These are phyloP conservation scores for Marasmius oreades DNA, from an alignment of 1,284 basidiomycete genomes.

Conservation along the genomic window DNA sequence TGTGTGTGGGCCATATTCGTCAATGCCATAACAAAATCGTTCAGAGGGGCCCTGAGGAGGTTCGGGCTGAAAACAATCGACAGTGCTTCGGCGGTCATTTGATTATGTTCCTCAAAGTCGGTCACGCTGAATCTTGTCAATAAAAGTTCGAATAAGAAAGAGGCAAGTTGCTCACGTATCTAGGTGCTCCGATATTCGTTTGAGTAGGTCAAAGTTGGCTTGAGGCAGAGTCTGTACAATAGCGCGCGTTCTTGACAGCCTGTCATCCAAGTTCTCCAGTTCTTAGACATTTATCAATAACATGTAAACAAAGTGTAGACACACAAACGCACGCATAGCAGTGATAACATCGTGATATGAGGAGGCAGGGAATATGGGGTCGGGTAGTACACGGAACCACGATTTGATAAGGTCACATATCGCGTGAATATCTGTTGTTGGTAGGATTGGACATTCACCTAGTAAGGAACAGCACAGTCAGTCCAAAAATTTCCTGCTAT, in stretches of 20 bases:
- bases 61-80: slow-evolving; percentile 84
- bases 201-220: slow-evolving; percentile 71
- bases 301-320: not conserved
- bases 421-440: slow-evolving; percentile 70
- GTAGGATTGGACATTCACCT: slow-evolving; percentile 60
- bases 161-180: slow-evolving; percentile 52
- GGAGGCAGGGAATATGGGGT: slow-evolving; percentile 69
- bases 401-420: slow-evolving; percentile 79
- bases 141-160: not conserved
- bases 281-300: slow-evolving; percentile 35
- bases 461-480: slow-evolving; percentile 5
- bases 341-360: slow-evolving; percentile 67
- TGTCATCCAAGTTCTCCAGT: slow-evolving; percentile 62
- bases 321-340: slow-evolving; percentile 55
- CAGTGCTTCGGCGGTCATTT: slow-evolving; percentile 81
- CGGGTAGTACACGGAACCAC: slow-evolving; percentile 79
- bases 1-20: slow-evolving; percentile 76
- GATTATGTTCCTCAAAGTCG: slow-evolving; percentile 80
- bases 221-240: slow-evolving; percentile 68
- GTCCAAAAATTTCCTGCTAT: not conserved
- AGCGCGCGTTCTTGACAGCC: slow-evolving; percentile 57
- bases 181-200: slow-evolving; percentile 76
- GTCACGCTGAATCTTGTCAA: slow-evolving; percentile 54
- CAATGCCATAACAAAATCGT: slow-evolving; percentile 71
- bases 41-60: slow-evolving; percentile 64